phyloP scores from a whole-genome alignment of 108 stramenopile species.

The Skeletonema menzelii region DNA sequence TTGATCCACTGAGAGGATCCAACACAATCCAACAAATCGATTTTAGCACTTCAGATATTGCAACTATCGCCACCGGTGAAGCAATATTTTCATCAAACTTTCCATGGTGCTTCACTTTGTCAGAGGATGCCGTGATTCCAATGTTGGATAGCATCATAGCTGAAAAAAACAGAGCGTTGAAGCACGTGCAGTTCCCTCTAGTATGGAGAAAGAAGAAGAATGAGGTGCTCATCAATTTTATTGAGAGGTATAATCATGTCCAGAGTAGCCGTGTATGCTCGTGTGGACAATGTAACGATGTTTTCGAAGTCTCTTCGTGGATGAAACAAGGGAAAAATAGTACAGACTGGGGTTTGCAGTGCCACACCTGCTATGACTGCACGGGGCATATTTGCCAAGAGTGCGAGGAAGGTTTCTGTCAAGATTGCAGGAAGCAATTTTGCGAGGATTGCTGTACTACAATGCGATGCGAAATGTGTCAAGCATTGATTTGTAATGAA shows the following conservation, averaged over 20 bases:
- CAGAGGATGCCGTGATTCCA: conserved; percentile 10
- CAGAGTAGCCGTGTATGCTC: neutral
- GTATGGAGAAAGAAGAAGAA: conserved; percentile 10
- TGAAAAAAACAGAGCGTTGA: conserved; percentile 3
- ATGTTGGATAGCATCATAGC: conserved; percentile 26
- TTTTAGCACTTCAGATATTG: neutral
- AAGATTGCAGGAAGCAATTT: conserved; percentile 2
- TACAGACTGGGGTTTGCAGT: conserved; percentile 8
- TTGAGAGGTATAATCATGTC: neutral
- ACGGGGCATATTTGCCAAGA: neutral
- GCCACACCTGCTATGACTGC: conserved; percentile 18
- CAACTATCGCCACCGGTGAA: neutral
- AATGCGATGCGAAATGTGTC: neutral
- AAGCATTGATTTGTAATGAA: neutral
- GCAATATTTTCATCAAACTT: neutral
- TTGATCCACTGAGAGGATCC: neutral
- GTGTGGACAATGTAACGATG: neutral
- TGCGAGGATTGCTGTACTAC: neutral
- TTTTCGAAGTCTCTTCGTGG: neutral
- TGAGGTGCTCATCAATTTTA: neutral
- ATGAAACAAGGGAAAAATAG: neutral
- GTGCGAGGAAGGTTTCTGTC: neutral
- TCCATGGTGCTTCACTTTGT: neutral
- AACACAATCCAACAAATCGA: neutral
- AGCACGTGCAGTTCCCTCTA: conserved; percentile 13